These are phyloP conservation scores for Pseudogymnoascus sp. DNA, from an alignment of 2,329 filamentous ascomycete genomes.

Conservation along the genomic window DNA sequence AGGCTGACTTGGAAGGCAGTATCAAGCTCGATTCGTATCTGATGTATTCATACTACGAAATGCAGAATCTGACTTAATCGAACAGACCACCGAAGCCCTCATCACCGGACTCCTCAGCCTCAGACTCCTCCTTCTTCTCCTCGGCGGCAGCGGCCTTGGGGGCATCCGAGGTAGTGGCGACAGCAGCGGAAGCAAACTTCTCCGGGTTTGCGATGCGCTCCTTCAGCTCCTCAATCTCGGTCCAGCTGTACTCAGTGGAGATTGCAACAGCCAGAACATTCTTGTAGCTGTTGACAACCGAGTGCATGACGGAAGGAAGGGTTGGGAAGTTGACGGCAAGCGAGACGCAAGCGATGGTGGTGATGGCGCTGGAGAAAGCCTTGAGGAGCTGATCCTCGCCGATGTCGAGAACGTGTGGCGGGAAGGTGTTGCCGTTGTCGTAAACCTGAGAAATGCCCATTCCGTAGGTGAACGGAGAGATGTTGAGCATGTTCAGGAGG, in stretches of 20 bases:
- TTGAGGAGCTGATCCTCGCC: constrained; percentile 88
- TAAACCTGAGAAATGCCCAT: constrained; percentile 96
- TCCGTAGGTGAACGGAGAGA: constrained; percentile 99
- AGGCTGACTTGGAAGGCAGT: neutral
- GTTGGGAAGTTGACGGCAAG: constrained; percentile 93
- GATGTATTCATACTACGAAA: neutral
- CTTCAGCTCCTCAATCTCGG: constrained; percentile 95
- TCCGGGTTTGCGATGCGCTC: constrained; percentile 99
- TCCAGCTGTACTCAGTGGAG: constrained; percentile 86
- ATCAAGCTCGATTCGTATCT: constrained; percentile 1
- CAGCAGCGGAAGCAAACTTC: constrained; percentile 79
- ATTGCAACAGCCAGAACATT: constrained; percentile 84
- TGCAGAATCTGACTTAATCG: constrained; percentile 35
- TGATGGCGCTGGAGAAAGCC: constrained; percentile 71
- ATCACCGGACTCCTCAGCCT: constrained; percentile 57
- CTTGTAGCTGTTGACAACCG: constrained; percentile 96
- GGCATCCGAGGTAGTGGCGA: constrained; percentile 47
- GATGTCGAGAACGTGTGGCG: constrained; percentile 79
- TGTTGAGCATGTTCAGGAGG: constrained; percentile 99
- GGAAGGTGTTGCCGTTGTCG: constrained; percentile 92
- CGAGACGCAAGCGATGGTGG: constrained; percentile 82
- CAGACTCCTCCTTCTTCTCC: constrained; percentile 56
- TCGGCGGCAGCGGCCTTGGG: constrained; percentile 44
- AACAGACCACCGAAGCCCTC: constrained; percentile 72
- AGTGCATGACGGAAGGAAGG: constrained; percentile 92